Evolutionary conservation across 1,284 basidiomycete genomes (phyloP).

Genomic region (Sporisorium exsertum): DNA sequence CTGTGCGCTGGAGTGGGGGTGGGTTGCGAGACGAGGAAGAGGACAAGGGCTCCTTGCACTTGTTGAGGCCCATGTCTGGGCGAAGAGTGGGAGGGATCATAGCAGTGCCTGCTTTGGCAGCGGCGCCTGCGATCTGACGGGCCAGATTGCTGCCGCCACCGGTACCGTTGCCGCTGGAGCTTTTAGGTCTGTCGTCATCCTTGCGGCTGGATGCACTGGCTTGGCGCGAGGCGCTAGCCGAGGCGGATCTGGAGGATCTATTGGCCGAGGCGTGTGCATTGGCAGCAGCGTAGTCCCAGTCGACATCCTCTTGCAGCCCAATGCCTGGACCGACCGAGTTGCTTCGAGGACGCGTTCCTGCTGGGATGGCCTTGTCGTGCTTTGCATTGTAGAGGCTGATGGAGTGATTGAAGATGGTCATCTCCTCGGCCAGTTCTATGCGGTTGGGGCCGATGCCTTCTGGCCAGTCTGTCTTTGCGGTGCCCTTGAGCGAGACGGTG

Average conservation of each 20-base stretch:
- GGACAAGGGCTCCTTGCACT: slow-evolving; percentile 8
- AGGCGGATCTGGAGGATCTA: slow-evolving; percentile 7
- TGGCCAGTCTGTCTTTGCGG: slow-evolving; percentile 78
- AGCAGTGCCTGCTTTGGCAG: slow-evolving; percentile 59
- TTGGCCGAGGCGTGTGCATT: slow-evolving; percentile 5
- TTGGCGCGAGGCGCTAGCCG: slow-evolving; percentile 8
- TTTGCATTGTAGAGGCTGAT: slow-evolving; percentile 76
- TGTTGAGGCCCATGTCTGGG: slow-evolving; percentile 31
- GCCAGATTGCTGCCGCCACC: slow-evolving; percentile 46
- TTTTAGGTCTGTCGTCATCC: slow-evolving; percentile 27
- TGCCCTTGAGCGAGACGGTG: slow-evolving; percentile 81
- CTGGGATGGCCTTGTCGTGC: slow-evolving; percentile 14
- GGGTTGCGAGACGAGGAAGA: slow-evolving; percentile 20
- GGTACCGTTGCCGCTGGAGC: slow-evolving; percentile 9
- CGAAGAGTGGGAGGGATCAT: slow-evolving; percentile 57
- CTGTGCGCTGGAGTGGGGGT: slow-evolving; percentile 34
- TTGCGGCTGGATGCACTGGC: slow-evolving; percentile 7
- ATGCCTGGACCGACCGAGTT: slow-evolving; percentile 84
- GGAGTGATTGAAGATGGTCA: slow-evolving; percentile 79
- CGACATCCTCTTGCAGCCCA: slow-evolving; percentile 70
- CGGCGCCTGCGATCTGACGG: slow-evolving; percentile 52
- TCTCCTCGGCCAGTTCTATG: slow-evolving; percentile 83
- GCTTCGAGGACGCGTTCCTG: slow-evolving; percentile 70
- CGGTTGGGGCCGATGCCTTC: slow-evolving; percentile 87
- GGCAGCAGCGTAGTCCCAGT: slow-evolving; percentile 67